phyloP scores from a whole-genome alignment of 1,139 yeast species.

The Debaryomycetaceae sp. region DNA sequence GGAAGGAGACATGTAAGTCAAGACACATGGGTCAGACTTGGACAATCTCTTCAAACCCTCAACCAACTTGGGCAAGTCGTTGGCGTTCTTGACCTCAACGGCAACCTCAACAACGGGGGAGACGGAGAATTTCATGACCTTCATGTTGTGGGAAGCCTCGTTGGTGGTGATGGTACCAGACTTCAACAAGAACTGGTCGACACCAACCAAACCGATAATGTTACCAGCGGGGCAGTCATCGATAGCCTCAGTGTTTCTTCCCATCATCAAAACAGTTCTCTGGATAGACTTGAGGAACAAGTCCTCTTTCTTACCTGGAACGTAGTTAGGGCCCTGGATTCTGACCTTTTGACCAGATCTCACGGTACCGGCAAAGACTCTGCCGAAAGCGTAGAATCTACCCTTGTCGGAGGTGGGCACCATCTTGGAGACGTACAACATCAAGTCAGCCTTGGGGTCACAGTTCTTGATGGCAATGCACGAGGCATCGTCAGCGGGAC shows the following conservation, averaged over 20 bases:
- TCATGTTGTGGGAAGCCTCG: slow-evolving; percentile 98
- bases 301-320: slow-evolving; percentile 97
- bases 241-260: slow-evolving; percentile 95
- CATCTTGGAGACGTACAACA: slow-evolving; percentile 99
- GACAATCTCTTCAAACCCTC: slow-evolving; percentile 99
- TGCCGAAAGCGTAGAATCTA: slow-evolving; percentile 99
- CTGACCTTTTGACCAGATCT: slow-evolving; percentile 98
- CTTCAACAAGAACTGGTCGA: slow-evolving; percentile 98
- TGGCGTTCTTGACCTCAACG: slow-evolving; percentile 99
- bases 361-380: slow-evolving; percentile 99
- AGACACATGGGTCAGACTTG: slow-evolving; percentile 99
- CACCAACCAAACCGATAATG: slow-evolving; percentile 99
- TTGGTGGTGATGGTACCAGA: slow-evolving; percentile 98
- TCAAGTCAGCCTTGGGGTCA: slow-evolving; percentile 97
- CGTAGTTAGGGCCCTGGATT: slow-evolving; percentile 99
- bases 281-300: slow-evolving; percentile 95
- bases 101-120: slow-evolving; percentile 99
- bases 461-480: slow-evolving; percentile 94
- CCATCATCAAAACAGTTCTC: slow-evolving; percentile 99
- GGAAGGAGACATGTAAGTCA: slow-evolving; percentile 79
- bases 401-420: slow-evolving; percentile 99
- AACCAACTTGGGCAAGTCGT: slow-evolving; percentile 98
- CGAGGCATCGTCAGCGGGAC: slow-evolving; percentile 93
- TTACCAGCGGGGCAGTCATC: slow-evolving; percentile 99
- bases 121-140: slow-evolving; percentile 99